A percentile compares a stretch with the other conserved stretches of the same genome.
These are phyloP conservation scores for Moricandia arvensis DNA, from an alignment of 345 rosid species.

Conservation along the genomic window DNA sequence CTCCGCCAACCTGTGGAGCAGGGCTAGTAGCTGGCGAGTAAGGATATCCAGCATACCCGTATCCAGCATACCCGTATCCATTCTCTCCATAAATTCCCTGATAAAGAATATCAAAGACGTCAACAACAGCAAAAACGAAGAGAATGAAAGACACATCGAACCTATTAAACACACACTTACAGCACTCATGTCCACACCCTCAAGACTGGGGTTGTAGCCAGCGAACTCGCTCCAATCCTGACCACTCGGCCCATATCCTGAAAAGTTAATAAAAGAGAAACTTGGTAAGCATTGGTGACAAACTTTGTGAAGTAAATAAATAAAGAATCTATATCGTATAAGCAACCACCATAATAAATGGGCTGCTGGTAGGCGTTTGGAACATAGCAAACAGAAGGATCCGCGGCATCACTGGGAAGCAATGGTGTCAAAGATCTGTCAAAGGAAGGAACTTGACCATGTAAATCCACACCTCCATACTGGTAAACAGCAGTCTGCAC, in stretches of 20 bases:
- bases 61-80: constrained; percentile 77
- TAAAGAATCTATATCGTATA: not conserved
- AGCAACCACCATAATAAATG: constrained; percentile 49
- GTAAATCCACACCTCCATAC: constrained; percentile 55
- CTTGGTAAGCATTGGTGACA: not conserved
- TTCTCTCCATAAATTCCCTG: constrained; percentile 84
- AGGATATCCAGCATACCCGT: constrained; percentile 70
- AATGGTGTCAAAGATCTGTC: constrained; percentile 64
- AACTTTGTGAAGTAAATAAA: not conserved
- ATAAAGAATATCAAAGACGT: not conserved
- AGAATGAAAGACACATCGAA: not conserved
- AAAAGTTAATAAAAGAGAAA: not conserved
- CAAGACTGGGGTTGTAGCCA: constrained; percentile 46
- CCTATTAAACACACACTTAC: constrained; percentile 43
- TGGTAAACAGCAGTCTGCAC: constrained; percentile 61
- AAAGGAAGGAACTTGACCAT: constrained; percentile 58
- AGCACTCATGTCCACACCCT: constrained; percentile 67
- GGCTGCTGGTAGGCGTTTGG: constrained; percentile 50
- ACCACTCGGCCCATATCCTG: constrained; percentile 46
- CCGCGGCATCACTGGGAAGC: constrained; percentile 50
- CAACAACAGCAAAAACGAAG: not conserved
- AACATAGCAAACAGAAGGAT: constrained; percentile 62
- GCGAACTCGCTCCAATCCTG: constrained; percentile 69
- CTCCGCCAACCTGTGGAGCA: constrained; percentile 76
- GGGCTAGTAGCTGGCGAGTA: constrained; percentile 82